Conservation (phyloP, 345 rosid species). For the Combretum micranthum region DNA sequence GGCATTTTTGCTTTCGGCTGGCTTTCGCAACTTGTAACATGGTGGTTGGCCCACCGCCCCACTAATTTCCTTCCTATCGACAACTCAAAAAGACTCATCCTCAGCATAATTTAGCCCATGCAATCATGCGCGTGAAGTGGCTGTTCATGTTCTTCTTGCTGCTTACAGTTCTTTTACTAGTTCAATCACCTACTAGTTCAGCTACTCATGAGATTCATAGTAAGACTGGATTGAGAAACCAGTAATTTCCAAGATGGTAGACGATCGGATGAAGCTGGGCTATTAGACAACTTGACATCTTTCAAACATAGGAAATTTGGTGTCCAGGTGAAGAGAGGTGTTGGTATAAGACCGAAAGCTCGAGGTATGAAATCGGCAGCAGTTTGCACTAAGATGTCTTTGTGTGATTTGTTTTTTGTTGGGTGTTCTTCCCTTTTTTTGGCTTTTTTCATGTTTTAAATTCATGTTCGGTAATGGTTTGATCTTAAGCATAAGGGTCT, state of each 20-base stretch:
- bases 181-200: not conserved
- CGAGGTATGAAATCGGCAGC: slow-evolving; percentile 3
- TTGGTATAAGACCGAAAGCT: not conserved
- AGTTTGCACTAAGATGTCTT: not conserved
- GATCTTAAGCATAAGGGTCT: too few relatives aligned
- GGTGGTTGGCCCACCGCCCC: too few relatives aligned
- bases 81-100: too few relatives aligned
- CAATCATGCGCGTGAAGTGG: not conserved
- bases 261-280: not conserved
- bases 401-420: not conserved
- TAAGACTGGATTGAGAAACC: too few relatives aligned
- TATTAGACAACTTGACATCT: not conserved
- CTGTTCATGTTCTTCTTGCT: not conserved
- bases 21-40: too few relatives aligned
- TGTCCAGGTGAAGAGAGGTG: slow-evolving; percentile 2
- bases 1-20: too few relatives aligned
- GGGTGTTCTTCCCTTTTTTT: not conserved
- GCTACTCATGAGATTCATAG: not conserved
- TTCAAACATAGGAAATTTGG: not conserved
- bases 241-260: too few relatives aligned
- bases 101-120: too few relatives aligned
- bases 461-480: too few relatives aligned
- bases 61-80: too few relatives aligned
- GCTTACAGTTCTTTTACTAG: not conserved
- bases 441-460: not conserved